Conservation (phyloP, 768 basidiomycete genomes). For the Calocera cornea region DNA sequence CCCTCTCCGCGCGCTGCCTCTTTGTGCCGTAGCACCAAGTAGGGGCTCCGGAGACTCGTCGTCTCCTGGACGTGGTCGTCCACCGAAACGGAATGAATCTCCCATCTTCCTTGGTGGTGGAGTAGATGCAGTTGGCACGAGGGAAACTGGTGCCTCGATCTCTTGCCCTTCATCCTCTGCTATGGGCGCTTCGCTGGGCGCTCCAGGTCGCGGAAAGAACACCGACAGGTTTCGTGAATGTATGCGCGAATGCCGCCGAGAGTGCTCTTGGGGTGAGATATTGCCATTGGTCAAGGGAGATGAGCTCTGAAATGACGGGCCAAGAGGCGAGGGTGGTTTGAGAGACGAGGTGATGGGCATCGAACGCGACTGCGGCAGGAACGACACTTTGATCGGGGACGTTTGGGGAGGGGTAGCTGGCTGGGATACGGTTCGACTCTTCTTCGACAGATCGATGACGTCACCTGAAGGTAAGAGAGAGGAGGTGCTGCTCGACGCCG, state of each 20-base stretch:
- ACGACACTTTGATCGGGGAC: slow-evolving; percentile 12
- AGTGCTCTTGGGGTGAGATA: slow-evolving; percentile 11
- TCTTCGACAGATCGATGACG: slow-evolving; percentile 9
- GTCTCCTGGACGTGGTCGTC: slow-evolving; percentile 31
- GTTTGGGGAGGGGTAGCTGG: slow-evolving; percentile 6
- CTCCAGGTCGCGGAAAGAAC: slow-evolving; percentile 75
- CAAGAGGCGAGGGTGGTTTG: slow-evolving; percentile 16
- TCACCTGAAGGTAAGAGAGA: slow-evolving; percentile 13
- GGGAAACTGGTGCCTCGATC: slow-evolving; percentile 34
- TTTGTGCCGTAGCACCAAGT: not conserved
- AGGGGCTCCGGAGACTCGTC: not conserved
- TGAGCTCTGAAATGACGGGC: slow-evolving; percentile 20
- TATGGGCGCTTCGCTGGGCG: slow-evolving; percentile 41
- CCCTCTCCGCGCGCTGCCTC: slow-evolving; percentile 39
- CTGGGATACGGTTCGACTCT: slow-evolving; percentile 5
- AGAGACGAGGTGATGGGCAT: slow-evolving; percentile 10
- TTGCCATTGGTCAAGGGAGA: slow-evolving; percentile 20
- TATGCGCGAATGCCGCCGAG: slow-evolving; percentile 41
- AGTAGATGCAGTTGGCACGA: slow-evolving; percentile 33
- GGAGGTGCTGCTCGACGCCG: not conserved
- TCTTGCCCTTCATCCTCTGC: slow-evolving; percentile 54
- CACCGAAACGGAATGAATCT: slow-evolving; percentile 54
- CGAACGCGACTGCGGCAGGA: slow-evolving; percentile 20
- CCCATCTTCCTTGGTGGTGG: slow-evolving; percentile 35
- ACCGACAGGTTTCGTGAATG: slow-evolving; percentile 87